A percentile compares a stretch with the other conserved stretches of the same genome.
phyloP scores from a whole-genome alignment of 2,329 filamentous ascomycete genomes.

The Fusarium floridanum region DNA sequence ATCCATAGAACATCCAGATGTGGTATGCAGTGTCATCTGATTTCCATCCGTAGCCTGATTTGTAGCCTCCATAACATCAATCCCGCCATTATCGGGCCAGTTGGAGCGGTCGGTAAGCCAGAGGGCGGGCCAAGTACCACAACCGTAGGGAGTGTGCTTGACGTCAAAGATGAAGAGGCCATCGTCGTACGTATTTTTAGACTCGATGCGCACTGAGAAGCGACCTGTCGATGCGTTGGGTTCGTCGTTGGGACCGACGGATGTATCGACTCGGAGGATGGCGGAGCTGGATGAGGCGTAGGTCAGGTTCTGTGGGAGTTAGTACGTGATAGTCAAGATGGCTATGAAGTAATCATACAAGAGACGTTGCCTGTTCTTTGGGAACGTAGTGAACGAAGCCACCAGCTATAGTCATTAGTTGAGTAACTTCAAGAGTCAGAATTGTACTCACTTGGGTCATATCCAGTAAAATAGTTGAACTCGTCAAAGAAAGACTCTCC shows the following conservation, averaged over 20 bases:
- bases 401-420: conserved; percentile 47
- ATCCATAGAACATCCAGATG: conserved; percentile 62
- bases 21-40: conserved; percentile 72
- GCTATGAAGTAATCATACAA: conserved; percentile 52
- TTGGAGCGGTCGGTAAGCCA: conserved; percentile 73
- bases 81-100: conserved; percentile 75
- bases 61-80: conserved; percentile 71
- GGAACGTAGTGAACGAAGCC: conserved; percentile 69
- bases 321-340: background rate
- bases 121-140: conserved; percentile 74
- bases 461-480: conserved; percentile 65
- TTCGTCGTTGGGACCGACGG: conserved; percentile 59
- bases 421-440: background rate
- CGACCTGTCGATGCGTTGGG: conserved; percentile 70
- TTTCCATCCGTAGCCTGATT: conserved; percentile 69
- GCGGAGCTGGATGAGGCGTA: conserved; percentile 67
- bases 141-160: conserved; percentile 72
- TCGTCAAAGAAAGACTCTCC: conserved; percentile 66
- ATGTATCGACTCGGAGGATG: conserved; percentile 72
- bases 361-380: conserved; percentile 53
- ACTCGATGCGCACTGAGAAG: conserved; percentile 73
- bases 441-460: conserved; percentile 58
- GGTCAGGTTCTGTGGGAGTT: conserved; percentile 68
- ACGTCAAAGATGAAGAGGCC: conserved; percentile 78
- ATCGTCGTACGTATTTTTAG: conserved; percentile 69